A percentile compares a stretch with the other conserved stretches of the same genome.
Conservation (phyloP, 345 rosid species). For the Eucalyptus pauciflora region DNA sequence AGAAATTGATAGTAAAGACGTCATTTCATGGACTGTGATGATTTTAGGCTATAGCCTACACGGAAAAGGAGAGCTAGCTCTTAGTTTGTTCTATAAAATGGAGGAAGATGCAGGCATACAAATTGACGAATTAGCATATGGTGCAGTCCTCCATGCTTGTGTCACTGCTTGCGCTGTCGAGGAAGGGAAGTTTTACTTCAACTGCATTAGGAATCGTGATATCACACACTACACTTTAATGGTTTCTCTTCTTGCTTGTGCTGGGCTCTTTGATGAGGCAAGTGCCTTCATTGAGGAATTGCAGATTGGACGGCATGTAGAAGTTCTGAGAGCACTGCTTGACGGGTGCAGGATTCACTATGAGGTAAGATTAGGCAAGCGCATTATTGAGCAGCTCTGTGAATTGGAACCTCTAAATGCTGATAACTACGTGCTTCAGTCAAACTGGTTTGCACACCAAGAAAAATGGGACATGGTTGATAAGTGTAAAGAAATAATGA, state of each 20-base stretch:
- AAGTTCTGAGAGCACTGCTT: conserved; percentile 25
- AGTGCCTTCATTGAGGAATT: conserved; percentile 17
- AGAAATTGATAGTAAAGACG: conserved; percentile 19
- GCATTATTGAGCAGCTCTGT: conserved; percentile 24
- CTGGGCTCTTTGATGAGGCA: conserved; percentile 32
- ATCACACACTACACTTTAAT: conserved; percentile 18
- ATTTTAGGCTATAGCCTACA: conserved; percentile 32
- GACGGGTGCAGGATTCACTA: conserved; percentile 38
- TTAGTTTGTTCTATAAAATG: conserved; percentile 18
- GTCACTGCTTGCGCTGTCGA: conserved; percentile 19
- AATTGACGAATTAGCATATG: conserved; percentile 19
- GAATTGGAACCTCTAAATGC: conserved; percentile 37
- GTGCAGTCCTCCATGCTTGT: conserved; percentile 37
- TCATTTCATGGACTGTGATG: conserved; percentile 45
- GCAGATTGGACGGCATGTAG: conserved; percentile 17
- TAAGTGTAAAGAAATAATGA: conserved; percentile 11
- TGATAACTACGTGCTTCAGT: conserved; percentile 28
- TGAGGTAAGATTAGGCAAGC: conserved; percentile 17
- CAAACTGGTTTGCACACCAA: conserved; percentile 24
- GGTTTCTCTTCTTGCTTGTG: conserved; percentile 31
- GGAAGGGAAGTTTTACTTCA: conserved; percentile 27
- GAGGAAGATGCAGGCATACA: conserved; percentile 11
- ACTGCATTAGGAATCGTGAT: conserved; percentile 17
- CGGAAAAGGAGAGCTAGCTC: conserved; percentile 30
- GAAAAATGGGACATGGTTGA: conserved; percentile 25